Conservation (phyloP, 345 rosid genomes). For the Euphorbia lathyris region DNA sequence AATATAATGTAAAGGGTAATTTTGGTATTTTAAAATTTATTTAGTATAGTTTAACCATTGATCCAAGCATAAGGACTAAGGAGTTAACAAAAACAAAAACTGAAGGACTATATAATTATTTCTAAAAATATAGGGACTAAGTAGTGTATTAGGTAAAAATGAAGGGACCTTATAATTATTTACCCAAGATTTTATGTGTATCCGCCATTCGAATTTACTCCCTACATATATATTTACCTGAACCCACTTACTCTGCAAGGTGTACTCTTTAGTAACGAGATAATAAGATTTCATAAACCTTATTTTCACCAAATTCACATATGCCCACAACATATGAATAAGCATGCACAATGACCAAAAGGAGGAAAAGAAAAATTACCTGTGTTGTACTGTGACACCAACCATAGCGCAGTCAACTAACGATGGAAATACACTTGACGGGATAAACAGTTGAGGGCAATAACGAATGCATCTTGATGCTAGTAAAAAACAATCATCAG, state of each 20-base stretch:
- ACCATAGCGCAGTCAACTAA: slow-evolving; percentile 75
- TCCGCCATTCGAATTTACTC: slow-evolving; percentile 1
- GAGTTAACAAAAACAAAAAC: no score
- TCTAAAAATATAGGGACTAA: no score
- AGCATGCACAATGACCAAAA: slow-evolving; percentile 6
- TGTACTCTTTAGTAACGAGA: neutral
- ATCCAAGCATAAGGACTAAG: no score
- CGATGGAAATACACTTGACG: slow-evolving; percentile 72
- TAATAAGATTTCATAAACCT: neutral
- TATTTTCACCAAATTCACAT: neutral
- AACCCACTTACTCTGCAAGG: neutral
- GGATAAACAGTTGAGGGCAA: slow-evolving; percentile 83
- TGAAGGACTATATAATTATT: no score
- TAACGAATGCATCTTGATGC: slow-evolving; percentile 98
- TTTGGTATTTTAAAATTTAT: no score
- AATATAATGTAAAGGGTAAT: no score
- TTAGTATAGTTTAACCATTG: no score
- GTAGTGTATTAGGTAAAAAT: no score
- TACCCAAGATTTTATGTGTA: no score
- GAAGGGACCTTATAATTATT: no score
- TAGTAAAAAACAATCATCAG: slow-evolving; percentile 93
- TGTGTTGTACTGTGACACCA: slow-evolving; percentile 94
- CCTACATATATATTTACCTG: neutral
- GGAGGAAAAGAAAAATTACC: slow-evolving; percentile 45
- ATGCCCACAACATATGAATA: neutral